Conservation (phyloP, 2,329 filamentous ascomycete genomes). For the Epichloe gansuensis region DNA sequence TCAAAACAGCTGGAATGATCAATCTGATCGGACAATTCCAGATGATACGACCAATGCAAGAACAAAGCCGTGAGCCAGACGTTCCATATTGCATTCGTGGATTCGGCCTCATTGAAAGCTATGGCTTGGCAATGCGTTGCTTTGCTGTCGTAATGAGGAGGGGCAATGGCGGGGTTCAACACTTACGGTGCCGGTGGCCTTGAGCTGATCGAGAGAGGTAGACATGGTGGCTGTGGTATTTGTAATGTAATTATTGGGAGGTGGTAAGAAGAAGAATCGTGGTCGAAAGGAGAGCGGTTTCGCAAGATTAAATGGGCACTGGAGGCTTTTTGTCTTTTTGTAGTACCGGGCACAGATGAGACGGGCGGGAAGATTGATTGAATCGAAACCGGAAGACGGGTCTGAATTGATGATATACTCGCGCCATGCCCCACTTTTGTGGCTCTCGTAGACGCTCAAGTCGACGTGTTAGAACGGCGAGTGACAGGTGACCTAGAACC, state of each 20-base stretch:
- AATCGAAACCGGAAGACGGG: neutral
- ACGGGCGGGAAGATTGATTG: neutral
- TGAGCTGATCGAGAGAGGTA: slow-evolving; percentile 90
- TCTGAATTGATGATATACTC: slow-evolving; percentile 2
- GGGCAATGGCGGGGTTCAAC: slow-evolving; percentile 18
- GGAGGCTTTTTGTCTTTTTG: neutral
- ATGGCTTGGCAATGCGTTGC: neutral
- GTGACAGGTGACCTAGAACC: too few relatives aligned
- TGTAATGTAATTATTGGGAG: neutral
- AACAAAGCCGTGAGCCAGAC: neutral
- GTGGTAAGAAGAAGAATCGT: neutral
- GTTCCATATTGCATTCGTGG: neutral
- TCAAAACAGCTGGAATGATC: neutral
- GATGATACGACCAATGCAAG: neutral
- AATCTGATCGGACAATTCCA: neutral
- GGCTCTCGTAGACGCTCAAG: too few relatives aligned
- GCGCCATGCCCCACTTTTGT: too few relatives aligned
- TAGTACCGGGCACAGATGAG: neutral
- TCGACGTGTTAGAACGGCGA: too few relatives aligned
- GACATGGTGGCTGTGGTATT: slow-evolving; percentile 45
- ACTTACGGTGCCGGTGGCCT: slow-evolving; percentile 91
- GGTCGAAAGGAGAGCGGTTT: neutral
- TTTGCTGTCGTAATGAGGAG: slow-evolving; percentile 11
- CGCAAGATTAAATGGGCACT: neutral
- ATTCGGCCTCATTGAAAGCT: slow-evolving; percentile 2